Percentiles rank a stretch among this genome's conserved stretches.
phyloP scores from a whole-genome alignment of 805 yeast species.

The Saturnispora diversa region DNA sequence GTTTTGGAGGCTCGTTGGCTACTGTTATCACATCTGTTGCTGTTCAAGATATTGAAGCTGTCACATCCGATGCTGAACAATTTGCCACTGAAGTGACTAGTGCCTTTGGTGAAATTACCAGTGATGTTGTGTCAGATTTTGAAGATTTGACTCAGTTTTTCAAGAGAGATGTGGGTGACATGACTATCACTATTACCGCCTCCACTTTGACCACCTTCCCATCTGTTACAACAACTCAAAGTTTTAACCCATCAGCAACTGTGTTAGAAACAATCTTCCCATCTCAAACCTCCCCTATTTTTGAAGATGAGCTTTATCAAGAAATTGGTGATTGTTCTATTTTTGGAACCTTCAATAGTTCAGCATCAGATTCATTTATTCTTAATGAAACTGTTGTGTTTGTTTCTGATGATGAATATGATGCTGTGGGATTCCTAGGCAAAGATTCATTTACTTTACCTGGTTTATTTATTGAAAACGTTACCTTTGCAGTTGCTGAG shows the following conservation, averaged over 20 bases:
- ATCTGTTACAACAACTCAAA: constrained; percentile 2
- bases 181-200: neutral
- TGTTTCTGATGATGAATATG: constrained; percentile 7
- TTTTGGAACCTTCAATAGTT: constrained; percentile 13
- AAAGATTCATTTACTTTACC: constrained; percentile 10
- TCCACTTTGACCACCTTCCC: constrained; percentile 1
- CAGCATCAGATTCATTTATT: constrained; percentile 9
- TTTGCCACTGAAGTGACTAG: constrained; percentile 6
- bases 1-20: constrained; percentile 1
- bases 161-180: constrained; percentile 7
- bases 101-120: constrained; percentile 6
- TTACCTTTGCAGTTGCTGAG: constrained; percentile 14
- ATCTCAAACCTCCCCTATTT: neutral
- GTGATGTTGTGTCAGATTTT: constrained; percentile 8
- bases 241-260: neutral
- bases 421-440: constrained; percentile 12
- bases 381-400: constrained; percentile 2
- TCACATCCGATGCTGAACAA: constrained; percentile 4
- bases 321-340: constrained; percentile 12
- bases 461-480: neutral
- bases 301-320: constrained; percentile 1
- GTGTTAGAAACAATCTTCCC: too few relatives aligned
- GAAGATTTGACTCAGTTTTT: neutral
- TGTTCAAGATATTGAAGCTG: too few relatives aligned
- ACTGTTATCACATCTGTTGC: neutral